Conservation (phyloP, 2,329 filamentous ascomycete species). For the Alternaria angustiovoidea region DNA sequence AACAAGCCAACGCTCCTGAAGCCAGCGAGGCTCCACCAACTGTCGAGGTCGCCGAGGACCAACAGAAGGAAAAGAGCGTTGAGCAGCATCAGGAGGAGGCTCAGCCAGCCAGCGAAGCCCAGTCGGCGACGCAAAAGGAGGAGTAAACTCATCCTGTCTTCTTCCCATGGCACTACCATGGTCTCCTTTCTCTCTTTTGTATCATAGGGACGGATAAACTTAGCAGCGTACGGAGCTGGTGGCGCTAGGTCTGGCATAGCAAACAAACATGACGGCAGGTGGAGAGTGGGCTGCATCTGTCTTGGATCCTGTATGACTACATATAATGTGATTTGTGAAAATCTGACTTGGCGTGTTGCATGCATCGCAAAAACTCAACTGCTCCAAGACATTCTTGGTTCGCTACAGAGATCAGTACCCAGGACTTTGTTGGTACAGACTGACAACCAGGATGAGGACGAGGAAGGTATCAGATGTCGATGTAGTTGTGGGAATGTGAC, state of each 20-base stretch:
- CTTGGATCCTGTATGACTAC: conserved; percentile 17
- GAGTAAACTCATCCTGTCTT: conserved; percentile 21
- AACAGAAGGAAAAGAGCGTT: conserved; percentile 56
- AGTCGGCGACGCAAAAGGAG: conserved; percentile 43
- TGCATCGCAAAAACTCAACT: neutral
- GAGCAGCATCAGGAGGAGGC: conserved; percentile 46
- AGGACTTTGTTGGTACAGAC: neutral
- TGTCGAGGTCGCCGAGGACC: conserved; percentile 52
- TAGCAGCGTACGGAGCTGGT: conserved; percentile 19
- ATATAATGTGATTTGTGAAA: conserved; percentile 12
- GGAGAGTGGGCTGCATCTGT: conserved; percentile 8
- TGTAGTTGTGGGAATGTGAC: neutral
- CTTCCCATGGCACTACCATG: conserved; percentile 4
- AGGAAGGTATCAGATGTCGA: neutral
- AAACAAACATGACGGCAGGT: conserved; percentile 7
- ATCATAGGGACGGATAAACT: conserved; percentile 23
- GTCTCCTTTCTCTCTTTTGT: conserved; percentile 19
- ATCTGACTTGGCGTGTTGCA: neutral
- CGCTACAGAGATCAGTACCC: neutral
- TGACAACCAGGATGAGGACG: neutral
- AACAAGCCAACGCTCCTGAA: conserved; percentile 50
- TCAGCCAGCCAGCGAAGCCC: conserved; percentile 50
- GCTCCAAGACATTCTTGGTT: neutral
- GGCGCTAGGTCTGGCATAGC: conserved; percentile 17
- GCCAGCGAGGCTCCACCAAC: conserved; percentile 53